These are phyloP conservation scores for Microthyrium microscopicum DNA, from an alignment of 2,329 filamentous ascomycete species.

Conservation along the genomic window DNA sequence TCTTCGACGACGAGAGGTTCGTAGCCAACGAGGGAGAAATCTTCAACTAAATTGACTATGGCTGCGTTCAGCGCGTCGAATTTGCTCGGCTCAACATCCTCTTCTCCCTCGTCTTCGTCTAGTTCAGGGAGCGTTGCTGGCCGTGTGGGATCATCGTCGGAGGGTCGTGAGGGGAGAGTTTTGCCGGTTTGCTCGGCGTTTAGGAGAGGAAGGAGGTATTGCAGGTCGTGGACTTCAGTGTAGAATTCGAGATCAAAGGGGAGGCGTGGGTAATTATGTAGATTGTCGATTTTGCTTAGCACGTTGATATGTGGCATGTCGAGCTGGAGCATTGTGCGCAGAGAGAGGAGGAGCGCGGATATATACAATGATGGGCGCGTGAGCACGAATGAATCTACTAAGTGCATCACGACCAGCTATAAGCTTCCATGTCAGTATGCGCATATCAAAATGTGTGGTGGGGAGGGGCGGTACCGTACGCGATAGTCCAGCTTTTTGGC, in stretches of 20 bases:
- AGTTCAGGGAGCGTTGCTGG: no score
- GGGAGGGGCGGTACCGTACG: constrained; percentile 37
- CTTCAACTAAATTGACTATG: constrained; percentile 72
- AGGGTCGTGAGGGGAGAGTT: not conserved
- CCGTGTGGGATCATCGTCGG: not conserved
- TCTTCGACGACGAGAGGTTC: constrained; percentile 93
- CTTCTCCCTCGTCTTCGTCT: constrained; percentile 4
- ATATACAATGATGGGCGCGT: constrained; percentile 90
- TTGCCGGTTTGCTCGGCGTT: constrained; percentile 49
- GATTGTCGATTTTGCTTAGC: constrained; percentile 92
- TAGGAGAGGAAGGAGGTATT: constrained; percentile 65
- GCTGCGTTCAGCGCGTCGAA: constrained; percentile 75
- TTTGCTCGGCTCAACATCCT: constrained; percentile 31
- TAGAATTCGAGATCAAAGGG: constrained; percentile 96
- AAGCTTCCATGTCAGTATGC: not conserved
- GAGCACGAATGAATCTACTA: constrained; percentile 86
- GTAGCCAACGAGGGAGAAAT: constrained; percentile 78
- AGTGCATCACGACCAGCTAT: constrained; percentile 81
- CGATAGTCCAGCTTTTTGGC: constrained; percentile 86
- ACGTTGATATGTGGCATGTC: constrained; percentile 93
- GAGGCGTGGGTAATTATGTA: constrained; percentile 66
- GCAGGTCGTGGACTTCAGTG: constrained; percentile 88
- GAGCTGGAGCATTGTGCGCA: constrained; percentile 96
- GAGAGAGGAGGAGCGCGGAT: constrained; percentile 77
- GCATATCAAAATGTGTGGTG: not conserved